Percentiles rank a stretch among this genome's conserved stretches.
These are phyloP conservation scores for Penicillium sp. DNA, from an alignment of 2,329 filamentous ascomycete species.

Conservation along the genomic window DNA sequence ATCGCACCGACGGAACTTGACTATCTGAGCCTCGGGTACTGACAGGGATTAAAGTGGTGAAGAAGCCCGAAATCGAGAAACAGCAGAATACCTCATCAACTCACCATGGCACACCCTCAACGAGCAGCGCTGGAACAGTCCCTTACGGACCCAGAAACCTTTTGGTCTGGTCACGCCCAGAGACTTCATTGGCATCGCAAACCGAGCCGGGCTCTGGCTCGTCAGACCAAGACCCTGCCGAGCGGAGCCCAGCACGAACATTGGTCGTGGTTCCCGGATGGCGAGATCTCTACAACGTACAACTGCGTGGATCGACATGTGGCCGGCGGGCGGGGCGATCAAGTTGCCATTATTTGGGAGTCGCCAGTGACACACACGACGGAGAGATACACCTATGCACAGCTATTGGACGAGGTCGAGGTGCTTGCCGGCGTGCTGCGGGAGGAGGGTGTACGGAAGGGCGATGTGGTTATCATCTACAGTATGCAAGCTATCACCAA, in stretches of 20 bases:
- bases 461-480: conserved; percentile 86
- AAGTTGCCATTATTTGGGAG: conserved; percentile 78
- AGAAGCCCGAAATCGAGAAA: neutral
- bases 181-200: conserved; percentile 76
- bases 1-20: conserved; percentile 3
- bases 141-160: conserved; percentile 63
- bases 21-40: conserved; percentile 4
- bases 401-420: conserved; percentile 75
- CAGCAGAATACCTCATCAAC: neutral
- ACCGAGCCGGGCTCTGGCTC: conserved; percentile 59
- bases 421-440: conserved; percentile 73
- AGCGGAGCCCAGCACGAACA: conserved; percentile 61
- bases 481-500: conserved; percentile 52
- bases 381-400: conserved; percentile 66
- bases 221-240: conserved; percentile 59
- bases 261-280: conserved; percentile 88
- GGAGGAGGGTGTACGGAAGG: conserved; percentile 74
- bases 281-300: conserved; percentile 84
- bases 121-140: conserved; percentile 53
- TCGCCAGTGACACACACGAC: conserved; percentile 74
- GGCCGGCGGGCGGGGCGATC: conserved; percentile 66
- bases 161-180: conserved; percentile 71
- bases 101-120: conserved; percentile 38
- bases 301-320: conserved; percentile 91
- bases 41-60: neutral